These are phyloP conservation scores for Globisporangium viniferum DNA, from an alignment of 352 stramenopile genomes.

Conservation along the genomic window DNA sequence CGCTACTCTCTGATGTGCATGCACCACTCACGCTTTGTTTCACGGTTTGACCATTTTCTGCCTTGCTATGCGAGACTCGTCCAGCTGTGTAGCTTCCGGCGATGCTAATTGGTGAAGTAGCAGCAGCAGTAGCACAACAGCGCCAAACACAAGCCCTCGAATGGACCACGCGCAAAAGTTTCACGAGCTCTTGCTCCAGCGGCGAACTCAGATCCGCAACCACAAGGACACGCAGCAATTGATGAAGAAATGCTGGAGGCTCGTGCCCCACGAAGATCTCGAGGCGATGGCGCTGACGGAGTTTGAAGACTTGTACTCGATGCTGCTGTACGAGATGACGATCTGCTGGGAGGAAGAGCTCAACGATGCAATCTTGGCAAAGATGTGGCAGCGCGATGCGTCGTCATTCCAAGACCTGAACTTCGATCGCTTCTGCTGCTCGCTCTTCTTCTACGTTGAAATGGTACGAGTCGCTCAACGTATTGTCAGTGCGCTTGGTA, in stretches of 20 bases:
- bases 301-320: conserved; percentile 48
- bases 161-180: conserved; percentile 41
- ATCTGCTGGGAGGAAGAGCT: conserved; percentile 61
- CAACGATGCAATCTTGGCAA: conserved; percentile 35
- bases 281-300: conserved; percentile 27
- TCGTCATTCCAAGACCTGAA: conserved; percentile 31
- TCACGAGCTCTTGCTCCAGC: conserved; percentile 38
- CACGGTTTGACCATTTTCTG: not conserved
- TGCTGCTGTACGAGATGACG: conserved; percentile 56
- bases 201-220: conserved; percentile 47
- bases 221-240: conserved; percentile 27
- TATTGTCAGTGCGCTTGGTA: too few relatives aligned
- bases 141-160: too few relatives aligned
- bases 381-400: conserved; percentile 48
- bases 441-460: conserved; percentile 56
- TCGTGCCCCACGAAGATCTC: conserved; percentile 16
- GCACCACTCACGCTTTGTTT: not conserved
- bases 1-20: not conserved
- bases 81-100: not conserved
- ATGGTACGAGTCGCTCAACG: conserved; percentile 28
- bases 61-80: not conserved
- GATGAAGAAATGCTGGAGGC: conserved; percentile 44
- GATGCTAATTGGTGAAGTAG: not conserved
- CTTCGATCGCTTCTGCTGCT: conserved; percentile 55
- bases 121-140: not conserved